These are phyloP conservation scores for Phaeotremella skinneri DNA, from an alignment of 768 basidiomycete genomes.

Conservation along the genomic window DNA sequence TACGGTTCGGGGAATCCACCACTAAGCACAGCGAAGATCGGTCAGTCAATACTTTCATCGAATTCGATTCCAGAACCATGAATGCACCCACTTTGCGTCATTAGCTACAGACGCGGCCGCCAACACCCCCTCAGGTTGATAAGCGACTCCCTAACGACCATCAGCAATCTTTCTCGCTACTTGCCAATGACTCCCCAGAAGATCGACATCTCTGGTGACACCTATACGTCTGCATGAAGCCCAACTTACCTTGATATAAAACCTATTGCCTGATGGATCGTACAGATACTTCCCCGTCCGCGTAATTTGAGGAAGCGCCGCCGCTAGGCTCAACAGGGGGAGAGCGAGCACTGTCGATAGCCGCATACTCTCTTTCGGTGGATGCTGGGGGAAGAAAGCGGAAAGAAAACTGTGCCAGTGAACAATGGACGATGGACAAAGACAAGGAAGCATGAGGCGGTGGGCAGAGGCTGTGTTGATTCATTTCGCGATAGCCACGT, in stretches of 20 bases:
- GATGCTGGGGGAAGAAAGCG: not conserved
- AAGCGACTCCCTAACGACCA: conserved; percentile 41
- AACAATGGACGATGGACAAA: not conserved
- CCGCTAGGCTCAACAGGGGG: not conserved
- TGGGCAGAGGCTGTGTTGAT: too few species aligned
- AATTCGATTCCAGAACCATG: not conserved
- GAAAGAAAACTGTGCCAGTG: not conserved
- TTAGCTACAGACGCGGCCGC: conserved; percentile 40
- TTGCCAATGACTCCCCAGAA: too few species aligned
- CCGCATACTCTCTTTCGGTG: not conserved
- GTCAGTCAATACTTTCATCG: not conserved
- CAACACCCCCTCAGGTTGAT: conserved; percentile 45
- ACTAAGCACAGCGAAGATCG: conserved; percentile 15
- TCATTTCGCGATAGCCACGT: too few species aligned
- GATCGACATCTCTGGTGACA: too few species aligned
- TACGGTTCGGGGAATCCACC: conserved; percentile 56
- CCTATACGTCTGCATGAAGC: too few species aligned
- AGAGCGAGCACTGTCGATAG: conserved; percentile 55
- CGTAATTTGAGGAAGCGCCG: conserved; percentile 66
- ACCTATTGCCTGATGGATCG: conserved; percentile 67
- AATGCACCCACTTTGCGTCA: conserved; percentile 42
- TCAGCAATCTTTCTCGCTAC: conserved; percentile 6
- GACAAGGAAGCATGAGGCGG: too few species aligned
- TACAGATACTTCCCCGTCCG: conserved; percentile 79
- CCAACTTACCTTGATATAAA: conserved; percentile 72